Evolutionary conservation across 2,329 filamentous ascomycete species (phyloP), one percentile per base, ranked within the genome.

Genomic region (Fusarium penzigii): DNA sequence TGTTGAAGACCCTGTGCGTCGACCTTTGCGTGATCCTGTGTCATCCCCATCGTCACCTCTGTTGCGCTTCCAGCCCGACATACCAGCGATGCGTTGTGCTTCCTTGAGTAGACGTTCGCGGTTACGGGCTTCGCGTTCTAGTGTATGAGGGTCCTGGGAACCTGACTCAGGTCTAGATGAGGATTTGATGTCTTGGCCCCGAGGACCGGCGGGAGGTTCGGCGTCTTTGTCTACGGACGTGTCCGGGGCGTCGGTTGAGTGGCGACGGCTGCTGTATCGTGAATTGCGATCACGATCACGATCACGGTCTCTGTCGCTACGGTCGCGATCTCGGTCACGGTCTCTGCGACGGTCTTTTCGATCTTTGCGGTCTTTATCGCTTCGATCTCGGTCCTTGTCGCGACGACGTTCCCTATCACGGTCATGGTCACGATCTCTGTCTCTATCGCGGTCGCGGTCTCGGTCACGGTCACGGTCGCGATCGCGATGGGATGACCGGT

Each of bases 71-170:
- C 75, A 63, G 47, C 77, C 73, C 3, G 75, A 69, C 47, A 84
- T 67, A 41, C 81, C 76, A 42, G 84, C 78, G 70, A 87, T 82
- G 36, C 83, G 80, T 69, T 89, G 84, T 39, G 84, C 83, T 70
- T 90, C 87, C 63, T 86, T 87, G 12, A 87, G 75, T 46, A 89
- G 74, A 25, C 87, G 78, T 68, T 88, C 85, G 42, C 85, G 78
- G 63, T 87, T 81, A 14, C 85, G 76, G 12, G 82, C 82, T 65
- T 89, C 86, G 17, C 87, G 83, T 69, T 90, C 87, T 0, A 86
- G 75, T 2, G 87, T 86, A 68, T 89, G 86, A n/a, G 83, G 78
- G 39, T 63, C 61, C 29, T 67, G 61, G 48, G 47, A 51, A 6
- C 54, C 45, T 42, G 44, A 42, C 6, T 53, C 56, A 9, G 49